Conservation (phyloP, 371 early-diverging fungal species). For the Funneliformis caledonium region DNA sequence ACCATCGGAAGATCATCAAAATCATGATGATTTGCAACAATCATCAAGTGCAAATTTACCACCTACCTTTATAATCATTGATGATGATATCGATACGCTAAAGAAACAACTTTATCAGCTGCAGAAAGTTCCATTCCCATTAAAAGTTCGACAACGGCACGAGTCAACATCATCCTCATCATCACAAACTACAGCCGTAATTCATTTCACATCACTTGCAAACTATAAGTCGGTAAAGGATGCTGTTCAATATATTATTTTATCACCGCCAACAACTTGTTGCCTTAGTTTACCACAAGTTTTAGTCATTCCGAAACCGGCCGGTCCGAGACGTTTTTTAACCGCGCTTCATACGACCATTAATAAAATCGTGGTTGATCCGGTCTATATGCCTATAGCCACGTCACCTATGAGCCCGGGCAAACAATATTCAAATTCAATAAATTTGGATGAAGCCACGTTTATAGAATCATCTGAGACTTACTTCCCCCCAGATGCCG, state of each 20-base stretch:
- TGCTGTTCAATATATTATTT: conserved; percentile 51
- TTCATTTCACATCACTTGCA: conserved; percentile 63
- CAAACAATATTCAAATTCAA: conserved; percentile 10
- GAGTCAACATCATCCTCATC: background rate
- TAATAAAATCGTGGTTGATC: conserved; percentile 59
- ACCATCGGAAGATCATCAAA: conserved; percentile 43
- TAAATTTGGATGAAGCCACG: background rate
- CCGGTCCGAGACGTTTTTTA: conserved; percentile 68
- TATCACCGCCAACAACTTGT: conserved; percentile 41
- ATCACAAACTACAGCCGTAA: conserved; percentile 57
- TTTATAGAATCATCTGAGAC: background rate
- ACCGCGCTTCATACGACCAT: conserved; percentile 69
- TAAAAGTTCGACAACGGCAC: conserved; percentile 15
- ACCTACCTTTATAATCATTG: conserved; percentile 67
- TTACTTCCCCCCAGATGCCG: background rate
- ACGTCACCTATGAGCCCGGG: conserved; percentile 57
- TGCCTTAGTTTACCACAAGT: conserved; percentile 54
- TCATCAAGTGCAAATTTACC: conserved; percentile 49
- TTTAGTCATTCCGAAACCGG: conserved; percentile 70
- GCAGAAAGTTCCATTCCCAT: conserved; percentile 45
- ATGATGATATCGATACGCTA: conserved; percentile 61
- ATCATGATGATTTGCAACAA: conserved; percentile 40
- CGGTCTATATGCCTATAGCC: conserved; percentile 66
- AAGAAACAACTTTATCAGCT: conserved; percentile 55
- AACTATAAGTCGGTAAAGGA: conserved; percentile 66